Base-by-base conservation (phyloP, 139 green algal genomes). In the Chlamydomonas eustigma region DNA sequence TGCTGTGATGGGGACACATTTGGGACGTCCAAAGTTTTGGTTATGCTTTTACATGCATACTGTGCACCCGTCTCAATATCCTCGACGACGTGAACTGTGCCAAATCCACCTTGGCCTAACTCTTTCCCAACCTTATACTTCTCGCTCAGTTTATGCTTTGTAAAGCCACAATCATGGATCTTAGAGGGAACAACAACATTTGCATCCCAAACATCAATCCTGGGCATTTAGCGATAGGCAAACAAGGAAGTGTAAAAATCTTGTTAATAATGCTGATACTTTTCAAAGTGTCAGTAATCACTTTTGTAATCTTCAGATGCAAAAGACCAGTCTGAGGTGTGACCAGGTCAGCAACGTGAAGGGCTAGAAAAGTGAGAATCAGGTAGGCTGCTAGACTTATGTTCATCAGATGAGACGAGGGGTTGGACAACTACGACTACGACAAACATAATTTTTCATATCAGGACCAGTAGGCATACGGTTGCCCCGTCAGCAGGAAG, bases 51-150 rank as follows among this genome's bases (percentile, higher is more conserved):
- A 82, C 88, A 94, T 2, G 93, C 92, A 50, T 86, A 93, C 73
- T 92, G 79, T n/a, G 81, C 70, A 18, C 89, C 91, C 3, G 76
- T 92, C 37, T 28, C 24, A 25, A 64, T 2, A 2, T 68, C 38
- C 36, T n/a, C 6, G 31, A 74, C 73, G 18, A 85, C 73, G 25
- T 81, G 77, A 4, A 97, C 92, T 1, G 51, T 75, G 24, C 92
- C 92, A 38, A 97, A 97, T 2, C 92, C 92, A 18, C 92, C 92
- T 63, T 87, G 85, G 6, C 93, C 93, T 30, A 97, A 78, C 34
- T 79, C 35, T 25, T 77, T 37, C 3, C 81, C 86, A 0, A 88
- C 50, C 12, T 77, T 39, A 51, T 87, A 94, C 18, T 74, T 73
- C 3, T 83, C 67, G 1, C 51, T 31, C 0, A 89, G 33, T 22